Base-by-base conservation (phyloP, 805 yeast genomes). In the Starmera amethionina region DNA sequence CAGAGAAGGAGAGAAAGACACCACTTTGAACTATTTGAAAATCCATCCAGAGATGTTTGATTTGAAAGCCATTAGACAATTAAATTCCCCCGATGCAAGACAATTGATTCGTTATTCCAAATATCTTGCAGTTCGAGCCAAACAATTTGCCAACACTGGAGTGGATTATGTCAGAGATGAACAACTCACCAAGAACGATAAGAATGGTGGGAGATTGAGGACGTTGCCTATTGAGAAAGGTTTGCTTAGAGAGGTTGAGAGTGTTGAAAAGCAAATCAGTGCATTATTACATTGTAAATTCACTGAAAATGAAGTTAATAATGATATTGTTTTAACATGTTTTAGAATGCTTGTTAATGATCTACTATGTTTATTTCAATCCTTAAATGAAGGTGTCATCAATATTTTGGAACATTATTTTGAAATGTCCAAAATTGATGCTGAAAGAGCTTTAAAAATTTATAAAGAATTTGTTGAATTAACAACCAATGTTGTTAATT, bases 351-450 rank as follows among this genome's bases (percentile, higher is more conserved):
- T 93, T 37, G 95, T 90, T n/a, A 84, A 83, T 51, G 98, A 93
- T 59, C 68, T 90, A 46, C 69, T 93, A 48, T 76, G 89, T 2
- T 65, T 93, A 32, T 94, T 86, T 63, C 96, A 90, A 62, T 81
- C 85, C 36, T 67, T 93, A 49, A 93, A 93, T 62, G 97, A 93
- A 62, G 98, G 97, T 32, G 95, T 93, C 22, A 89, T 93, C 51
- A 93, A 93, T 52, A 64, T 93, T 34, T 72, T 93, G 46, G 97
- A 93, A 60, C 94, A 90, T 54, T 93, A 85, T 62, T 93, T 93
- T 64, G 98, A 93, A 62, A 82, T 93, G 77, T 79, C 90, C 31
- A 79, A 75, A 48, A 63, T 64, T 30, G 96, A 90, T 56, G 97
- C 97, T 2, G 86, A 82, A 56, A 72, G 89, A 46, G 89, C 97